These are phyloP conservation scores for Rhizophlyctis rosea DNA, from an alignment of 192 early-diverging fungal species.

Conservation along the genomic window DNA sequence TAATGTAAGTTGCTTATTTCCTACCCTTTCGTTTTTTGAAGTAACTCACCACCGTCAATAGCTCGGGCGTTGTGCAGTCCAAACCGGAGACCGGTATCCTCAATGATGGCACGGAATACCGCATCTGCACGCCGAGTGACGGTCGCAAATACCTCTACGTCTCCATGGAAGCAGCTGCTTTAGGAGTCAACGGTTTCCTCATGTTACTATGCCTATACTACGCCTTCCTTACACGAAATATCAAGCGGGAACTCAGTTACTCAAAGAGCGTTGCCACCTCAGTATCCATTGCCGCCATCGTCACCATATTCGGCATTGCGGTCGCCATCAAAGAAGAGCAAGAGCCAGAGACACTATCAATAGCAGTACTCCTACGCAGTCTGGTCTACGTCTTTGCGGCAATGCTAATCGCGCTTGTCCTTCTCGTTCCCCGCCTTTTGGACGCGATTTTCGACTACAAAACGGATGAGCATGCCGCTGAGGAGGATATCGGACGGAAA, in stretches of 20 bases:
- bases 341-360: background rate
- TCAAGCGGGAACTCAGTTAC: background rate
- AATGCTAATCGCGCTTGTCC: background rate
- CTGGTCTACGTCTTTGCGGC: background rate
- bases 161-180: background rate
- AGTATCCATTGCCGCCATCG: background rate
- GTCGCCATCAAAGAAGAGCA: background rate
- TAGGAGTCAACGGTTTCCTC: background rate
- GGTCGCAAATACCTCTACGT: background rate
- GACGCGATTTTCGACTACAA: background rate
- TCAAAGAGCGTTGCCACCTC: background rate
- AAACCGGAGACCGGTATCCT: background rate
- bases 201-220: background rate
- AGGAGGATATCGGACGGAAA: no score
- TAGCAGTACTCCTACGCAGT: background rate
- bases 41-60: background rate
- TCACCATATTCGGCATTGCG: background rate
- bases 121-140: background rate
- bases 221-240: background rate
- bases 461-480: no score
- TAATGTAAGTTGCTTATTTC: background rate
- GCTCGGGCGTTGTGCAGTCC: background rate
- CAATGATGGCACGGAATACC: background rate
- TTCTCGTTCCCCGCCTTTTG: background rate
- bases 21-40: background rate